These are phyloP conservation scores for Verbascum thapsus DNA, from an alignment of 257 asterid species.

Conservation along the genomic window DNA sequence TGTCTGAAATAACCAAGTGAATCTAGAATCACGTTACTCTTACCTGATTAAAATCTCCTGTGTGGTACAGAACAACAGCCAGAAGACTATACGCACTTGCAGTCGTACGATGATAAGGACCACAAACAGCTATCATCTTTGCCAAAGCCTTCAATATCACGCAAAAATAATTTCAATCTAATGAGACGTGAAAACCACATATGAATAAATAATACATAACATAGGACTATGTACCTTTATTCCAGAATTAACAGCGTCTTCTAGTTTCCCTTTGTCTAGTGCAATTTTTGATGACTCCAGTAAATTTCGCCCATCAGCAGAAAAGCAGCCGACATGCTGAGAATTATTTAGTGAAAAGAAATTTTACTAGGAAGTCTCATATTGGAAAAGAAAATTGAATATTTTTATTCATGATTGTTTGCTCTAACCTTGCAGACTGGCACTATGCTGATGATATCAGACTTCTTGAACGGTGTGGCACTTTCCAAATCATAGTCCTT, in stretches of 20 bases:
- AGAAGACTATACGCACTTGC: slow-evolving; percentile 99
- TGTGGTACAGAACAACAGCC: slow-evolving; percentile 98
- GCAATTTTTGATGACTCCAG: slow-evolving; percentile 97
- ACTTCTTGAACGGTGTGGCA: slow-evolving; percentile 70
- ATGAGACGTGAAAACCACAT: slow-evolving; percentile 23
- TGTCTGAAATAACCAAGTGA: slow-evolving; percentile 8
- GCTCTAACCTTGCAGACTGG: slow-evolving; percentile 85
- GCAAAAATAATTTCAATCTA: slow-evolving; percentile 25
- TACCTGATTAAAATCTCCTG: slow-evolving; percentile 99
- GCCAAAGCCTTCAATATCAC: slow-evolving; percentile 78
- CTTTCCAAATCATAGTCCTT: slow-evolving; percentile 89
- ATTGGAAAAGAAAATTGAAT: slow-evolving; percentile 1
- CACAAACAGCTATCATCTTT: slow-evolving; percentile 96
- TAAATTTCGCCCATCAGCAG: slow-evolving; percentile 94
- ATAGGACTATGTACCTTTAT: slow-evolving; percentile 62
- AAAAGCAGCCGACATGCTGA: slow-evolving; percentile 94
- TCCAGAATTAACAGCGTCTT: slow-evolving; percentile 90
- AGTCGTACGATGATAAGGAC: slow-evolving; percentile 94
- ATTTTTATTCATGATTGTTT: slow-evolving; percentile 2
- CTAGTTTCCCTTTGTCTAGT: slow-evolving; percentile 96
- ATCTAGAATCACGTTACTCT: slow-evolving; percentile 1
- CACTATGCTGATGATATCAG: slow-evolving; percentile 82
- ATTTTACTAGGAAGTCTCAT: slow-evolving; percentile 21
- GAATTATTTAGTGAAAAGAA: slow-evolving; percentile 26
- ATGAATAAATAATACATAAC: slow-evolving; percentile 6